Conservation (phyloP, 345 rosid species). For the Eucalyptus tenuipes region DNA sequence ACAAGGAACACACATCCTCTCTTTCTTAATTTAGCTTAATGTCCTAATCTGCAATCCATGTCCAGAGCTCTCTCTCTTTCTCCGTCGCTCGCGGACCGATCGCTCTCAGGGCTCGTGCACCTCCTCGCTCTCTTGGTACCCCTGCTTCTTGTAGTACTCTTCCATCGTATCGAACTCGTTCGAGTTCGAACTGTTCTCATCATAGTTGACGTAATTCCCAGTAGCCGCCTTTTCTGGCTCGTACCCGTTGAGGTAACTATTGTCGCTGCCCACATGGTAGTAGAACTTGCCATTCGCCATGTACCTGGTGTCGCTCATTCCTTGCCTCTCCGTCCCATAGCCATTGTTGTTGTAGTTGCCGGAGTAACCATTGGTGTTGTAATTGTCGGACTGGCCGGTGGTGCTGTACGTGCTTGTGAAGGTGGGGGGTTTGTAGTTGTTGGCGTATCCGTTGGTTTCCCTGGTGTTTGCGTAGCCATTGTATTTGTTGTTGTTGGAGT, state of each 20-base stretch:
- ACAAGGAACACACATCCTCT: background rate
- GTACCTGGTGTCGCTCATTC: conserved; percentile 55
- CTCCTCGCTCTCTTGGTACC: conserved; percentile 5
- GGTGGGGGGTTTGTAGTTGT: background rate
- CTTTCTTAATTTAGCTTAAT: background rate
- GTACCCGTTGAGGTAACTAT: background rate
- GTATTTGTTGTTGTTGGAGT: background rate
- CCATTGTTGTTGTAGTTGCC: background rate
- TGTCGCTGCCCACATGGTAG: conserved; percentile 5
- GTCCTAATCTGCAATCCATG: background rate
- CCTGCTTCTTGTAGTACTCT: conserved; percentile 32
- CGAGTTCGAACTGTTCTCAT: background rate
- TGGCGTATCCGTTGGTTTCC: background rate
- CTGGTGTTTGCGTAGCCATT: background rate
- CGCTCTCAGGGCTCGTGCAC: conserved; percentile 26
- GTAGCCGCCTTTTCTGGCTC: background rate
- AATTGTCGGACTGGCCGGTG: background rate
- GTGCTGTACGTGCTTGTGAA: background rate
- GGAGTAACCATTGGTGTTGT: background rate
- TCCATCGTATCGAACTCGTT: conserved; percentile 47
- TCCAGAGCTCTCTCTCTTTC: background rate
- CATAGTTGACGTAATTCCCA: background rate
- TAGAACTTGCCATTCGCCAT: conserved; percentile 35
- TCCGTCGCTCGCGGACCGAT: background rate
- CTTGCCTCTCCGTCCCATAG: conserved; percentile 24